These are phyloP conservation scores for Talaromyces islandicus DNA, from an alignment of 2,329 filamentous ascomycete genomes.

Conservation along the genomic window DNA sequence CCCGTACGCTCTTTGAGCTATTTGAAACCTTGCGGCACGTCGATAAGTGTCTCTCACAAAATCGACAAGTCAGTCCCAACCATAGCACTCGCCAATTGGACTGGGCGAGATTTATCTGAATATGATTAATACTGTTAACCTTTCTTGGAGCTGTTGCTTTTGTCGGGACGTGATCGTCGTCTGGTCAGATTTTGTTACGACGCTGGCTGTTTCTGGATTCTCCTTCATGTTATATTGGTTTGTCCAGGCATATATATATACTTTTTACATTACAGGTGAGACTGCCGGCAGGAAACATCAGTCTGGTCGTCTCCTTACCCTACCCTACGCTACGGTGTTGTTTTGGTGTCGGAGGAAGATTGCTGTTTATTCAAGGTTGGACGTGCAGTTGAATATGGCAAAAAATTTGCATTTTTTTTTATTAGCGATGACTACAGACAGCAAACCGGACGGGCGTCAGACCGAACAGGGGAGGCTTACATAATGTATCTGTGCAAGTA, in stretches of 20 bases:
- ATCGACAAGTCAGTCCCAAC: neutral
- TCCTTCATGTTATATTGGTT: slow-evolving; percentile 9
- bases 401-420: slow-evolving; percentile 8
- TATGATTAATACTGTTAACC: slow-evolving; percentile 4
- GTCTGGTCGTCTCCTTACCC: neutral
- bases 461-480: neutral
- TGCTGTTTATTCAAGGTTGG: slow-evolving; percentile 7
- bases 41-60: neutral
- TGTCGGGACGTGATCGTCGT: slow-evolving; percentile 2
- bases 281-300: neutral
- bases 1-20: slow-evolving; percentile 42
- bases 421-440: slow-evolving; percentile 2
- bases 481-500: neutral
- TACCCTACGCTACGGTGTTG: neutral
- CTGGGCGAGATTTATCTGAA: neutral
- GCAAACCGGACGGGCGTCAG: neutral
- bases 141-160: neutral
- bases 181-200: slow-evolving; percentile 1
- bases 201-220: slow-evolving; percentile 7
- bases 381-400: slow-evolving; percentile 3
- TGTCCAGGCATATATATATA: slow-evolving; percentile 9
- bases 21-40: slow-evolving; percentile 16
- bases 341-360: neutral
- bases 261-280: neutral
- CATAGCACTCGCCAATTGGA: neutral